Percentiles rank a stretch among this genome's conserved stretches.
phyloP scores from a whole-genome alignment of 345 rosid genomes.

The Salix viminalis region DNA sequence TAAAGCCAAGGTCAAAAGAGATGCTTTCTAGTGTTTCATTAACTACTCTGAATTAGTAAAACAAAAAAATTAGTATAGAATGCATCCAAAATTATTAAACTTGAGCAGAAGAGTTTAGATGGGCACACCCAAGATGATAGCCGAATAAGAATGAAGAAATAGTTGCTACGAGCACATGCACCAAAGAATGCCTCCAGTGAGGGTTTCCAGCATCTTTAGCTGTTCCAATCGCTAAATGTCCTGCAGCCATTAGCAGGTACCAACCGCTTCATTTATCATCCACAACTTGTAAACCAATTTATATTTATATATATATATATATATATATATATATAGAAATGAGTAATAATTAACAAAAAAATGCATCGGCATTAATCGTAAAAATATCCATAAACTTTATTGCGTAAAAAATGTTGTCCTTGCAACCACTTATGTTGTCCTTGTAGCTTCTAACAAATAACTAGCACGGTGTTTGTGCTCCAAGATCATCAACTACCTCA shows the following conservation, averaged over 20 bases:
- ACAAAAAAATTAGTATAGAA: background rate
- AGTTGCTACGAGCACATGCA: conserved; percentile 71
- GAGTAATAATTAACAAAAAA: too few species aligned
- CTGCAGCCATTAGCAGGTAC: conserved; percentile 35
- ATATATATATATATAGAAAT: background rate
- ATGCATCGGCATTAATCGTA: too few species aligned
- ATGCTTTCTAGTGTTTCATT: conserved; percentile 93
- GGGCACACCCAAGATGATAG: conserved; percentile 80
- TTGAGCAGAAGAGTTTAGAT: conserved; percentile 2
- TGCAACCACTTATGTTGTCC: background rate
- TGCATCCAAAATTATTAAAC: background rate
- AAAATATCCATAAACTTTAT: too few species aligned
- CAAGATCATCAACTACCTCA: background rate
- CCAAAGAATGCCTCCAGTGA: conserved; percentile 74
- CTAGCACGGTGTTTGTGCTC: background rate
- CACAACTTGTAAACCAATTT: background rate
- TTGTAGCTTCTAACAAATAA: background rate
- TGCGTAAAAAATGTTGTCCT: too few species aligned
- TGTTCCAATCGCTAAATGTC: conserved; percentile 41
- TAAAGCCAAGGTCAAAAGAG: conserved; percentile 76
- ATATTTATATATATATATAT: background rate
- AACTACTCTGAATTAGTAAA: conserved; percentile 60
- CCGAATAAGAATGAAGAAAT: conserved; percentile 75
- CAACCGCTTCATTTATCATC: conserved; percentile 1
- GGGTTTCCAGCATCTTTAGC: conserved; percentile 65